phyloP scores from a whole-genome alignment of 176 grass and related monocot species.

The Puccinellia tenuiflora region DNA sequence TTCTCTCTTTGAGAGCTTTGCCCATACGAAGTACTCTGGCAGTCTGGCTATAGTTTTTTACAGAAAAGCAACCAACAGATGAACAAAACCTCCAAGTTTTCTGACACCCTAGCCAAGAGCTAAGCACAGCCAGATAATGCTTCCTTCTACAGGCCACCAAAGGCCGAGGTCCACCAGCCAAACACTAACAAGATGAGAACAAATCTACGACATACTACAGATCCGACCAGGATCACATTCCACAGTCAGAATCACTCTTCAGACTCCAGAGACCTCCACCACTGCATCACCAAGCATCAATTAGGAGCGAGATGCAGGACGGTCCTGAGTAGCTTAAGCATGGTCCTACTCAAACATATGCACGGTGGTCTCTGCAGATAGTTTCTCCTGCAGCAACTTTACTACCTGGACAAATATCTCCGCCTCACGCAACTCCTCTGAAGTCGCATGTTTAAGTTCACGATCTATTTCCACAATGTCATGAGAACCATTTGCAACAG shows the following conservation, averaged over 20 bases:
- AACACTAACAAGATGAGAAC: background rate
- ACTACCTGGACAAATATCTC: background rate
- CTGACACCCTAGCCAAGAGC: background rate
- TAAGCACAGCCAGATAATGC: background rate
- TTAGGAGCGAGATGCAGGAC: background rate
- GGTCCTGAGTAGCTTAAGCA: background rate
- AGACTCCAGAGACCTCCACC: background rate
- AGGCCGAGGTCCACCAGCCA: background rate
- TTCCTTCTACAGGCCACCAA: background rate
- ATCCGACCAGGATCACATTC: background rate
- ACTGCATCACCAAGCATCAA: background rate
- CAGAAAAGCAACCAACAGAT: background rate
- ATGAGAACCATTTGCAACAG: constrained; percentile 22
- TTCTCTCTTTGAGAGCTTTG: too few relatives aligned
- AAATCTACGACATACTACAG: background rate
- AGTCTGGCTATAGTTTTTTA: background rate
- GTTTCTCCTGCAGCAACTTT: background rate
- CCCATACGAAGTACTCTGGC: background rate
- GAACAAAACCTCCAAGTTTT: background rate
- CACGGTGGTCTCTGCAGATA: background rate
- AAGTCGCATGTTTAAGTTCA: background rate
- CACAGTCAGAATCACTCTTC: background rate
- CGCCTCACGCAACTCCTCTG: background rate
- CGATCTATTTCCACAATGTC: background rate
- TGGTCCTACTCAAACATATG: background rate